Base-by-base conservation (phyloP, 495 filamentous ascomycete genomes). In the Cryomyces antarcticus region DNA sequence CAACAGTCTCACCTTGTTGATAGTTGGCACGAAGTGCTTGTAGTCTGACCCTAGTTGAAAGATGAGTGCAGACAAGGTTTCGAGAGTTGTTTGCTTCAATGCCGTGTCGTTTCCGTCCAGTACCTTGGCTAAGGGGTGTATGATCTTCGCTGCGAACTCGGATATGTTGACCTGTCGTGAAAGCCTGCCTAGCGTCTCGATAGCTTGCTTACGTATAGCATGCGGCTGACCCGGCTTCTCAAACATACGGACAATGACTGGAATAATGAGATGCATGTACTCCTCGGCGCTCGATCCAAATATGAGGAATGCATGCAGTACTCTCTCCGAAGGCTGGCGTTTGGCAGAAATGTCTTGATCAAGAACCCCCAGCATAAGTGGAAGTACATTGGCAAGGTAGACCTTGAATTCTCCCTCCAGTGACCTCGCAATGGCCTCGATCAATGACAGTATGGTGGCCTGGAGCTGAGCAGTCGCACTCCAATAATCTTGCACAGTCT, bases 221-320 rank as follows among this genome's bases (percentile, higher is more conserved):
- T 70, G 62, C 5, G 83, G 83, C 47, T 89, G 78, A 33, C 78
- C 74, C 13, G 75, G 70, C 46, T 80, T 87, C 52, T 96, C 84
- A 53, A 95, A 94, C 42, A 93, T 73, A 11, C 77, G 72, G 12
- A 99, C 83, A 46, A 99, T 80, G n/a, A 87, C 79, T 6, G 89
- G 89, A 31, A 99, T 86, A 49, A 99, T 96, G 29, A 99, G 69
- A 59, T 96, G 89, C 89, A 99, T 96, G 59, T 96, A 95, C 57
- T 95, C 88, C 57, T 96, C 89, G 11, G 78, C 80, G 53, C 85
- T 94, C 10, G 85, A 77, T n/a, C 92, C 89, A 57, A 99, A 95
- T 0, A 99, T 78, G 34, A 96, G 65, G 53, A 99, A 89, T 2
- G 87, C 83, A 59, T 96, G 92, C 9, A 99, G 68, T 12, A 96